Evolutionary conservation across 768 basidiomycete genomes (phyloP).

Genomic region (Suillus weaverae): DNA sequence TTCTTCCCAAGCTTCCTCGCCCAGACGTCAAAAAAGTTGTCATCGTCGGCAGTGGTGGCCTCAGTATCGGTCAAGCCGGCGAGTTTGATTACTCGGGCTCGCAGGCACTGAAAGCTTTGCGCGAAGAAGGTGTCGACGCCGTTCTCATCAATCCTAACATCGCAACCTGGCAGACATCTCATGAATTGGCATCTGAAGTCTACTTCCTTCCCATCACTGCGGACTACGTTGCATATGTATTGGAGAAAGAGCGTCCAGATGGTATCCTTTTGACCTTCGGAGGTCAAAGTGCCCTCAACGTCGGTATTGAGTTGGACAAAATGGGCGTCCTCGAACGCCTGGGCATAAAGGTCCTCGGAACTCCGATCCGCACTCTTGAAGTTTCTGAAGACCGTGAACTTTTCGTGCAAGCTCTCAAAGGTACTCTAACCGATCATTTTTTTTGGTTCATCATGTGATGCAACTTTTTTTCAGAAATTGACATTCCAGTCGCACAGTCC

Average conservation of each 20-base stretch:
- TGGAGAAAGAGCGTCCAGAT: slow-evolving; percentile 98
- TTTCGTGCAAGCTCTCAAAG: slow-evolving; percentile 94
- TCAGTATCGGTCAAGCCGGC: slow-evolving; percentile 97
- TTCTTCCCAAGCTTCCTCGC: slow-evolving; percentile 87
- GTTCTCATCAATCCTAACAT: slow-evolving; percentile 99
- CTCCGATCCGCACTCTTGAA: slow-evolving; percentile 91
- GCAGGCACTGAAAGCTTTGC: slow-evolving; percentile 96
- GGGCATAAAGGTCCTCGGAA: slow-evolving; percentile 91
- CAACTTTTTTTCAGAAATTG: slow-evolving; percentile 68
- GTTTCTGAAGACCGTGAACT: slow-evolving; percentile 96
- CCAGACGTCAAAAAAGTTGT: slow-evolving; percentile 94
- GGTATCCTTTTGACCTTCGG: slow-evolving; percentile 97
- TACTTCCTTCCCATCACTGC: slow-evolving; percentile 96
- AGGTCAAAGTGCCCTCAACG: slow-evolving; percentile 96
- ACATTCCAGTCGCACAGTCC: slow-evolving; percentile 93
- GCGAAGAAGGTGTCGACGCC: slow-evolving; percentile 91
- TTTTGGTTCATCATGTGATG: slow-evolving; percentile 7
- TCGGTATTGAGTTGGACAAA: slow-evolving; percentile 92
- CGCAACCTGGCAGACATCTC: slow-evolving; percentile 99
- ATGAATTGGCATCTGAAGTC: slow-evolving; percentile 93
- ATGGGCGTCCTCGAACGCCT: slow-evolving; percentile 95
- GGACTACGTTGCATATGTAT: slow-evolving; percentile 97
- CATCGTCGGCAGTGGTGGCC: slow-evolving; percentile 94
- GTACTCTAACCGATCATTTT: slow-evolving; percentile 39
- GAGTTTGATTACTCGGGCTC: slow-evolving; percentile 99